Evolutionary conservation across 2,329 filamentous ascomycete species (phyloP), one percentile per base, ranked within the genome.

Genomic region (Helotiales sp.): DNA sequence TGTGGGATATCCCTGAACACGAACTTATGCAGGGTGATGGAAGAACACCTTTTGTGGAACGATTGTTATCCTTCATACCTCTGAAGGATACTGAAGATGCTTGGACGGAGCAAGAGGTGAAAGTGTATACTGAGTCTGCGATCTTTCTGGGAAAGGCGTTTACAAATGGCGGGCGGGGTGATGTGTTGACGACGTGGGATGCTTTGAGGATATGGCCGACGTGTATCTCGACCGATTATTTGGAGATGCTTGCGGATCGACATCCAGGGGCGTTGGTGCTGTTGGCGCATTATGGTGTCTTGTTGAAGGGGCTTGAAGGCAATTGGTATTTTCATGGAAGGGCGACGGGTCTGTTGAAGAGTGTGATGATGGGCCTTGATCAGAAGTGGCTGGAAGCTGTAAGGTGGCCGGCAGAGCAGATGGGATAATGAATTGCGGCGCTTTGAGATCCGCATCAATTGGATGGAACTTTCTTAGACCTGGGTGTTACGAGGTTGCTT

Each of bases 231-330:
- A 54, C 67, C 1, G 69, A 64, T 5, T 77, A 72, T 53, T 55
- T 73, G 17, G 55, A 58, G 1, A 54, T 71, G 44, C 55, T 76
- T 1, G 69, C 69, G 5, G 63, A 69, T 34, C 63, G 64, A 22
- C 65, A 72, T 15, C 66, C 73, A 7, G 69, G 68, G 1, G 71
- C 73, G 2, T 60, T 77, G 19, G 67, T 72, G 2, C 57, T 77
- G 22, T 55, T 77, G 13, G 71, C 74, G 44, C 67, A 74, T 52
- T 77, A 74, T 56, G 68, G 71, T 13, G 66, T 73, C 12, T 60
- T 74, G 7, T 60, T 76, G 2, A 66, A 69, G 22, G 64, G 63
- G 5, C 63, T 73, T 5, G 73, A 74, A 54, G 57, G 44, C 17
- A 47, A 31, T 4, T 47, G 44, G 44, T 47, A 47, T n/a, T 47